These are phyloP conservation scores for Posidonia oceanica DNA, from an alignment of 116 monocot genomes.

Conservation along the genomic window DNA sequence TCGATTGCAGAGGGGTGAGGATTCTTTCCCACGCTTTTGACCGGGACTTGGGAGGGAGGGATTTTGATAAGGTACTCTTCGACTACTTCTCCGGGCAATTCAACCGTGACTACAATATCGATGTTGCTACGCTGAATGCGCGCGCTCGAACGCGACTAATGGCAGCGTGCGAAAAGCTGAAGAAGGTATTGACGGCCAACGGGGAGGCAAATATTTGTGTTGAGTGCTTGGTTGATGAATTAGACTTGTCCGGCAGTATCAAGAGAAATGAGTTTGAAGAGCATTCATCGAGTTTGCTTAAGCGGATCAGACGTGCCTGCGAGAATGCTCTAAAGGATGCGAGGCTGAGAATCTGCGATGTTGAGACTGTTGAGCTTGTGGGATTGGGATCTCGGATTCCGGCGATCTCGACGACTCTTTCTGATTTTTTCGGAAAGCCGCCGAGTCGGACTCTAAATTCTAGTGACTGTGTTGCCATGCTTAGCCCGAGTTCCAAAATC, in stretches of 20 bases:
- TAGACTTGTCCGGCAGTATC: constrained; percentile 72
- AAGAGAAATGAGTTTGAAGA: constrained; percentile 87
- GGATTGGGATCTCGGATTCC: constrained; percentile 90
- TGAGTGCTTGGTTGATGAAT: constrained; percentile 94
- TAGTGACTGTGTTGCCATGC: constrained; percentile 91
- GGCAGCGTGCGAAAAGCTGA: constrained; percentile 78
- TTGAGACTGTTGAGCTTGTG: constrained; percentile 71
- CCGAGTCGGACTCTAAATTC: constrained; percentile 73
- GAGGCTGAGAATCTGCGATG: constrained; percentile 22
- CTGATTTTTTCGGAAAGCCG: constrained; percentile 54
- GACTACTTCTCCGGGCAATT: constrained; percentile 50
- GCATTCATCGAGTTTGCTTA: constrained; percentile 37
- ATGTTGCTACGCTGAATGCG: constrained; percentile 32
- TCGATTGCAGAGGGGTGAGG: constrained; percentile 35
- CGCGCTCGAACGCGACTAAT: constrained; percentile 47
- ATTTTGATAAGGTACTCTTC: constrained; percentile 77
- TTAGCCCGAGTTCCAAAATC: constrained; percentile 66
- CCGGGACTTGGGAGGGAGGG: constrained; percentile 63
- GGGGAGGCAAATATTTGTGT: constrained; percentile 56
- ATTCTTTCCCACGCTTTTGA: constrained; percentile 61
- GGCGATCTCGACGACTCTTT: constrained; percentile 41
- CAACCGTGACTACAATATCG: constrained; percentile 47
- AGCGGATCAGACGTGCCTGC: constrained; percentile 50
- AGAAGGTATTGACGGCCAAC: constrained; percentile 84
- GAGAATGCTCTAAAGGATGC: constrained; percentile 51